A percentile compares a stretch with the other conserved stretches of the same genome.
These are phyloP conservation scores for Huntiella moniliformis DNA, from an alignment of 2,329 filamentous ascomycete genomes.

Conservation along the genomic window DNA sequence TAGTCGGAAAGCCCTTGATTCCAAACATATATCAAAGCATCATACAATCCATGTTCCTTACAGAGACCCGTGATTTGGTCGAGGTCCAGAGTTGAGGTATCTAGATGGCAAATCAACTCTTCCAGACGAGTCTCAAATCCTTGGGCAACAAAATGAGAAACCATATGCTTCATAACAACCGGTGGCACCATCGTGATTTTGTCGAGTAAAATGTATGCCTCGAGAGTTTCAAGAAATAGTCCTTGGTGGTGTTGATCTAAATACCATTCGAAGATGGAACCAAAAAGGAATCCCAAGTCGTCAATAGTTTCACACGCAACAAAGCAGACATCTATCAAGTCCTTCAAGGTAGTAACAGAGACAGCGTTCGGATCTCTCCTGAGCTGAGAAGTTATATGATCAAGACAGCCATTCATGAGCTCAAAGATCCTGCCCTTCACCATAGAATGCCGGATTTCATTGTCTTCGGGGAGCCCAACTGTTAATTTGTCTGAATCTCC, in stretches of 20 bases:
- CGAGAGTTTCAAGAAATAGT: slow-evolving; percentile 73
- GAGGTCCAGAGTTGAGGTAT: slow-evolving; percentile 78
- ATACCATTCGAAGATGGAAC: slow-evolving; percentile 78
- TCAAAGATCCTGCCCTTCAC: slow-evolving; percentile 80
- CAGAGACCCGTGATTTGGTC: slow-evolving; percentile 83
- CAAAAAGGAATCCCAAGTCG: slow-evolving; percentile 71
- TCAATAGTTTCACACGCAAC: slow-evolving; percentile 60
- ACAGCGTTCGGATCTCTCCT: slow-evolving; percentile 3
- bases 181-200: slow-evolving; percentile 62
- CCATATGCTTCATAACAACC: slow-evolving; percentile 66
- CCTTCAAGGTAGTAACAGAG: slow-evolving; percentile 16
- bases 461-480: slow-evolving; percentile 77
- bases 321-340: slow-evolving; percentile 70
- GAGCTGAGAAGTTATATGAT: slow-evolving; percentile 31
- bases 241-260: slow-evolving; percentile 36
- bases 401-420: slow-evolving; percentile 81
- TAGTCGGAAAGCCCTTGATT: slow-evolving; percentile 80
- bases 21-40: slow-evolving; percentile 94
- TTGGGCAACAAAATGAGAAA: slow-evolving; percentile 59
- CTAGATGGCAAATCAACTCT: slow-evolving; percentile 85
- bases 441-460: slow-evolving; percentile 53
- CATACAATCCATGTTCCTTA: slow-evolving; percentile 81
- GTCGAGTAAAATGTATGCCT: slow-evolving; percentile 69
- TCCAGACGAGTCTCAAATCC: slow-evolving; percentile 65
- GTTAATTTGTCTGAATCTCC: slow-evolving; percentile 88